Evolutionary conservation across 179 eudicot species (phyloP), one percentile per base, ranked within the genome.

Genomic region (Silene coronaria): DNA sequence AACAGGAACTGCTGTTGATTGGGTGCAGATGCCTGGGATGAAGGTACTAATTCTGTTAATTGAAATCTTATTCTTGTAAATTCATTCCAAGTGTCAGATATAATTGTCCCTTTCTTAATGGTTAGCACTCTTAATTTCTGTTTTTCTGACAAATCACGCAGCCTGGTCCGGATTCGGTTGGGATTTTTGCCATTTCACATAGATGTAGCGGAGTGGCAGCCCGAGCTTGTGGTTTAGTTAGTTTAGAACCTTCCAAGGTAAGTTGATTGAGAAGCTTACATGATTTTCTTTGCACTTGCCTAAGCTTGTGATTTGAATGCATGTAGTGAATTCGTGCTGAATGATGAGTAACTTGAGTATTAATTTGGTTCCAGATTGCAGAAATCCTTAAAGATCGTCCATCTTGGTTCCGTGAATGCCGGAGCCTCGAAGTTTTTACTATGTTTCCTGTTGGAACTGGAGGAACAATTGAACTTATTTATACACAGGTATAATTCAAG

Each of bases 121-220:
- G 13, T 13, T 72, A 48, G 4, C 21, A 76, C 28, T 64, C 75
- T 78, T 78, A 14, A 81, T 22, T 17, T 32, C 36, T 10, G 27
- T 62, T 76, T 63, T 62, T 48, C 67, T 79, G 63, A 21, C 66
- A 4, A 30, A 28, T 57, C 4, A 72, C 32, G 34, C 82, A 93
- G 99, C 99, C 99, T 95, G 99, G 99, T 95, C 99, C 99, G 95
- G 99, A 91, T 89, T 91, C 95, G 77, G 95, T 95, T 89, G 99
- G 99, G 84, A 92, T 95, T 80, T 90, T 95, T 81, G 97, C 99
- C 82, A 91, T 95, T 85, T 92, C 99, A 71, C 95, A 86, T 70
- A 85, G 90, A 76, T 85, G 95, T 81, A 87, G 81, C 81, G 99
- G 97, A 85, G 97, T 95, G 89, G 99, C 99, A 83, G 99, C 99